Conservation (phyloP, 1,139 yeast genomes). For the Ashbya aceris region DNA sequence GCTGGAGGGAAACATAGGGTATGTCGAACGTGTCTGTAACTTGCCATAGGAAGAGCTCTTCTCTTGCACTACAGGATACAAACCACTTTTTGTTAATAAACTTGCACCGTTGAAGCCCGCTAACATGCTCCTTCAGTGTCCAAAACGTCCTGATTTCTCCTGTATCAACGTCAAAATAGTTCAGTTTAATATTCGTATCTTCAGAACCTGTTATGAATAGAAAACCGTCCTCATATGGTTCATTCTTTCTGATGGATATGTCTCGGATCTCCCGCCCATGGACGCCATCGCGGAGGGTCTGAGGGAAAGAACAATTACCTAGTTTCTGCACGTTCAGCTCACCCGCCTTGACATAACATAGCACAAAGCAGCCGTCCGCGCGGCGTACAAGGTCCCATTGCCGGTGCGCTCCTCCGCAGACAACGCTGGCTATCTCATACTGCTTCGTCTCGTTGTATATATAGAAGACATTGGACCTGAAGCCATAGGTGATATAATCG, state of each 20-base stretch:
- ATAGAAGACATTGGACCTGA: conserved; percentile 69
- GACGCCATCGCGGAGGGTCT: conserved; percentile 46
- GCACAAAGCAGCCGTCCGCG: conserved; percentile 13
- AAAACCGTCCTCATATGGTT: conserved; percentile 16
- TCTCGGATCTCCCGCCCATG: conserved; percentile 87
- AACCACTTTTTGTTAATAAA: conserved; percentile 50
- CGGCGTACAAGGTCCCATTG: conserved; percentile 50
- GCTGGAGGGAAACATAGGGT: conserved; percentile 39
- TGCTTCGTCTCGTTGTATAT: conserved; percentile 78
- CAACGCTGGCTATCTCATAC: conserved; percentile 55
- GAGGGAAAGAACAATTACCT: conserved; percentile 20
- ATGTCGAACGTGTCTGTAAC: conserved; percentile 32
- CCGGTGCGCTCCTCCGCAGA: conserved; percentile 92
- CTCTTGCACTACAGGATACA: conserved; percentile 76
- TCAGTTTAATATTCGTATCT: conserved; percentile 67
- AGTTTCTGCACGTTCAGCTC: conserved; percentile 31
- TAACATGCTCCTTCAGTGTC: conserved; percentile 71
- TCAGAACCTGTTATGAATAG: conserved; percentile 74
- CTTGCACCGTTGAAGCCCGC: conserved; percentile 72
- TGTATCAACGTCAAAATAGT: conserved; percentile 30
- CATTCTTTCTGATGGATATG: conserved; percentile 39
- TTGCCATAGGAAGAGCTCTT: conserved; percentile 79
- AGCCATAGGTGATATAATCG: conserved; percentile 67
- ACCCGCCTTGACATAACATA: conserved; percentile 46
- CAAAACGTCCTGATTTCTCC: conserved; percentile 44